Conservation (phyloP, 106 monocot species). For the Platanthera guangdongensis region DNA sequence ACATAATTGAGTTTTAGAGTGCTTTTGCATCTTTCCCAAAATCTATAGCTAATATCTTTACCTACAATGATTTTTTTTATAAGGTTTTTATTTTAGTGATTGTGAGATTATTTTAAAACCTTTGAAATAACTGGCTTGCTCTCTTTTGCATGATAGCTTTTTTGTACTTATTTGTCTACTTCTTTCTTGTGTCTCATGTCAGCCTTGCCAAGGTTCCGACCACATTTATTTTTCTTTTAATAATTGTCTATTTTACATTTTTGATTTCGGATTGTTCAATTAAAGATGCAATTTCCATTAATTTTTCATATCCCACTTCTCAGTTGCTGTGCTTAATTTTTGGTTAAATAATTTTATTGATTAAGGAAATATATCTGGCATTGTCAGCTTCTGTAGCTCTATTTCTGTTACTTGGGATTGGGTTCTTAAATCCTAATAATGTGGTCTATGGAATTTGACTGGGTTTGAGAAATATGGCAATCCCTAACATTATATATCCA, state of each 20-base stretch:
- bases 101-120: neutral
- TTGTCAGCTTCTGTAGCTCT: neutral
- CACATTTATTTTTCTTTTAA: neutral
- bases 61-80: neutral
- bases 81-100: neutral
- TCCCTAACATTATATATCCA: neutral
- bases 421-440: neutral
- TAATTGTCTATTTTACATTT: neutral
- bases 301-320: neutral
- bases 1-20: neutral
- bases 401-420: neutral
- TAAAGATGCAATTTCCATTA: neutral
- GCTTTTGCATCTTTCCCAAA: neutral
- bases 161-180: neutral
- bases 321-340: neutral
- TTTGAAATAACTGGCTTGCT: neutral
- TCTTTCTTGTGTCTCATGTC: neutral
- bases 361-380: neutral
- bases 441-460: neutral
- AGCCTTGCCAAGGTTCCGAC: neutral
- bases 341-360: neutral
- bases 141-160: neutral
- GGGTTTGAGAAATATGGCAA: neutral
- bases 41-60: neutral
- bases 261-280: neutral